Conservation (phyloP, 2,329 filamentous ascomycete genomes). For the Tolypocladium sp. region DNA sequence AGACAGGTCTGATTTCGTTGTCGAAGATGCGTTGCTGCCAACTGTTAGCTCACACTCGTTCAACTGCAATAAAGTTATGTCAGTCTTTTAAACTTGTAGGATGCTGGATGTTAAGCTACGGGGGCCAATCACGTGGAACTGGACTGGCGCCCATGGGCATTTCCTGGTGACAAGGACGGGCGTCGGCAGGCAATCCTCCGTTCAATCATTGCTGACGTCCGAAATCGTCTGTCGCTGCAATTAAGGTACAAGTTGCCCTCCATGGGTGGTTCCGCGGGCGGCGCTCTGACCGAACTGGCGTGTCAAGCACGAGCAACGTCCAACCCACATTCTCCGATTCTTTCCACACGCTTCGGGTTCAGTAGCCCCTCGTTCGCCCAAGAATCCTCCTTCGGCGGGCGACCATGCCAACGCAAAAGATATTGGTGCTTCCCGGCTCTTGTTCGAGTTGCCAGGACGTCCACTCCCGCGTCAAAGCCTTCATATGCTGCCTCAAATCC, state of each 20-base stretch:
- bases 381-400: slow-evolving; percentile 1
- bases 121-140: too few relatives aligned
- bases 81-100: neutral
- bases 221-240: neutral
- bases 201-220: too few relatives aligned
- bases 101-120: too few relatives aligned
- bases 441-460: neutral
- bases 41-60: too few relatives aligned
- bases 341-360: neutral
- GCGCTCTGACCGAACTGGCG: too few relatives aligned
- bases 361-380: slow-evolving; percentile 1
- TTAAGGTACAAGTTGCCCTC: neutral
- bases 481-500: slow-evolving; percentile 3
- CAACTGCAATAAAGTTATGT: neutral
- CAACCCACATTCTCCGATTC: neutral
- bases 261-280: neutral
- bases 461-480: slow-evolving; percentile 1
- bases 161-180: too few relatives aligned
- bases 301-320: neutral
- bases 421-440: neutral
- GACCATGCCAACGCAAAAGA: slow-evolving; percentile 5
- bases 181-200: too few relatives aligned
- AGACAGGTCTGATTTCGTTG: too few relatives aligned
- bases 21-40: too few relatives aligned
- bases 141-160: too few relatives aligned